Conservation (phyloP, 495 filamentous ascomycete species). For the Wilcoxina mikolae region DNA sequence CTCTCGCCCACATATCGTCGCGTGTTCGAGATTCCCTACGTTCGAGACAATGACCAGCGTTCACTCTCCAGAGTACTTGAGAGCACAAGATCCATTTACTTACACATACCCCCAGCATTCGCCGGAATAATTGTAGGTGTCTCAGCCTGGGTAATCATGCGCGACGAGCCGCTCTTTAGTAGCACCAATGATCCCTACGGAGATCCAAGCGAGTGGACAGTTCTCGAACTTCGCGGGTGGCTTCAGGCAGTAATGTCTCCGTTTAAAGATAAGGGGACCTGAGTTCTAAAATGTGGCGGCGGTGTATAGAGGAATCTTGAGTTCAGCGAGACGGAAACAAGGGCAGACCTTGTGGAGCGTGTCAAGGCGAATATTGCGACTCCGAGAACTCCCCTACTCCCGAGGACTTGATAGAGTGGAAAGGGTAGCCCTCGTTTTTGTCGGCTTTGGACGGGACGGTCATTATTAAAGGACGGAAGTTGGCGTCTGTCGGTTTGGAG, state of each 20-base stretch:
- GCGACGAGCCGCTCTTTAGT: conserved; percentile 51
- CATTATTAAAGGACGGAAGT: not conserved
- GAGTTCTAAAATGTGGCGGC: conserved; percentile 15
- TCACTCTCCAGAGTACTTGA: conserved; percentile 37
- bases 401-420: not conserved
- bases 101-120: conserved; percentile 42
- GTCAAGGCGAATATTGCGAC: conserved; percentile 63
- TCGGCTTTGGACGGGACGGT: no score
- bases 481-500: not conserved
- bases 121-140: conserved; percentile 71
- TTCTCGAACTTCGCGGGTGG: conserved; percentile 59
- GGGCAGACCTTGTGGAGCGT: conserved; percentile 63
- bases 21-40: no score
- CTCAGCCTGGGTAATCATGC: conserved; percentile 72
- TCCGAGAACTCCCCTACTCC: conserved; percentile 18
- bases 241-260: conserved; percentile 43
- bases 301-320: conserved; percentile 53
- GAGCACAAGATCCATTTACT: conserved; percentile 36
- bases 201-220: conserved; percentile 59
- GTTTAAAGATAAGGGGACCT: not conserved
- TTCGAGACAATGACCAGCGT: no score
- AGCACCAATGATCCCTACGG: conserved; percentile 16
- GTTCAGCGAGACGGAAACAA: conserved; percentile 48
- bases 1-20: no score
- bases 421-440: no score